Percentiles rank a stretch among this genome's conserved stretches.
Evolutionary conservation across 139 green algal genomes (phyloP).

Genomic region (Dunaliella primolecta): DNA sequence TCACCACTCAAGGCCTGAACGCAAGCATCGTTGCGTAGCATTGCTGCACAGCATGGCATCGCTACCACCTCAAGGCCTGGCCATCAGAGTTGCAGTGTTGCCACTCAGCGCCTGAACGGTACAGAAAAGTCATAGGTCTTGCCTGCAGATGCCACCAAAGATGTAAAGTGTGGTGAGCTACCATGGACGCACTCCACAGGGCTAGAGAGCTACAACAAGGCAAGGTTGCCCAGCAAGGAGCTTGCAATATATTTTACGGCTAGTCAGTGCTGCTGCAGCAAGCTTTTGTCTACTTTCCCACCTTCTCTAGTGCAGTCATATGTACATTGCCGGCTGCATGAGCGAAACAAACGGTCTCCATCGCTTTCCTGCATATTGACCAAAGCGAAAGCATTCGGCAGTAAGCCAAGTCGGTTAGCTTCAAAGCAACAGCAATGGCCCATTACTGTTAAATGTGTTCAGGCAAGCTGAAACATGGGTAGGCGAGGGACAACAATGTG

Average conservation of each 20-base stretch:
- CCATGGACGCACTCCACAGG: neutral
- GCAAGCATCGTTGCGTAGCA: too few relatives aligned
- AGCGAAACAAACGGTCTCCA: neutral
- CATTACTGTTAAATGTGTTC: neutral
- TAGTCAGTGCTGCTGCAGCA: neutral
- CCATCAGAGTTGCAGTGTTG: too few relatives aligned
- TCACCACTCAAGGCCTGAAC: too few relatives aligned
- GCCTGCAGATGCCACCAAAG: neutral
- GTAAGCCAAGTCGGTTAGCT: too few relatives aligned
- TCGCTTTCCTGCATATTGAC: neutral
- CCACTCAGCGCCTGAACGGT: neutral
- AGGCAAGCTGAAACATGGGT: neutral
- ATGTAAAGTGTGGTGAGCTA: neutral
- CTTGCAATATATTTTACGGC: neutral
- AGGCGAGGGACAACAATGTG: too few relatives aligned
- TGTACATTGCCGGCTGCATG: neutral
- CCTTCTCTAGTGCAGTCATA: neutral
- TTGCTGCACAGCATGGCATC: too few relatives aligned
- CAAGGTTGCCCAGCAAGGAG: neutral
- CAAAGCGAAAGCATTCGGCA: too few relatives aligned
- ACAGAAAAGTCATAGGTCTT: neutral
- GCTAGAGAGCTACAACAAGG: neutral
- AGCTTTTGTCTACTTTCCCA: too few relatives aligned
- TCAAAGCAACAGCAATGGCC: neutral
- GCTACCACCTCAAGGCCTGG: too few relatives aligned